These are phyloP conservation scores for Fistulifera pelliculosa DNA, from an alignment of 108 stramenopile species.

Conservation along the genomic window DNA sequence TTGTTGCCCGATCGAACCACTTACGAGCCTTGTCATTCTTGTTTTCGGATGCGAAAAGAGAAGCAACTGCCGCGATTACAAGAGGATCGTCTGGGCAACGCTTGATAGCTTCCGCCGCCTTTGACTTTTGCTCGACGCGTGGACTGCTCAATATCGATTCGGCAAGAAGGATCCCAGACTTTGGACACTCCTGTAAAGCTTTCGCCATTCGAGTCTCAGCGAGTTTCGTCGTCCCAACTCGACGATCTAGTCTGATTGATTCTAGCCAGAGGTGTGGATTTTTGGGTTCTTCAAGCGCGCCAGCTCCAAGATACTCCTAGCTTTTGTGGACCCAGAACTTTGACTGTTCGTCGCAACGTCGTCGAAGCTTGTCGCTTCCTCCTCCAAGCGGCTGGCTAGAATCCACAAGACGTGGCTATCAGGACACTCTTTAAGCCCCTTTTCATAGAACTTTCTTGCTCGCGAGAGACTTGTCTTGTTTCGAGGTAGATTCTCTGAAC, in stretches of 20 bases:
- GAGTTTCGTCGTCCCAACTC: slow-evolving; percentile 71
- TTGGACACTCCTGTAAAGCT: slow-evolving; percentile 93
- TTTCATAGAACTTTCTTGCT: slow-evolving; percentile 67
- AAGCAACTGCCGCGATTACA: slow-evolving; percentile 86
- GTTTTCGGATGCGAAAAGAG: slow-evolving; percentile 85
- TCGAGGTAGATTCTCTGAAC: slow-evolving; percentile 58
- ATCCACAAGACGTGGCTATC: slow-evolving; percentile 79
- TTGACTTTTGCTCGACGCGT: slow-evolving; percentile 82
- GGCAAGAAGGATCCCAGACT: slow-evolving; percentile 82
- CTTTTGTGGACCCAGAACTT: slow-evolving; percentile 73
- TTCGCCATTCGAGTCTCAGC: slow-evolving; percentile 88
- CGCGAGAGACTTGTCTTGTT: slow-evolving; percentile 47
- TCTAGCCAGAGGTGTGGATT: slow-evolving; percentile 84
- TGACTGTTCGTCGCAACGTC: slow-evolving; percentile 17
- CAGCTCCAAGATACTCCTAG: slow-evolving; percentile 89
- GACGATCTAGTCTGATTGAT: slow-evolving; percentile 86
- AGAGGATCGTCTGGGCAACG: slow-evolving; percentile 84
- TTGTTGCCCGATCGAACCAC: slow-evolving; percentile 91
- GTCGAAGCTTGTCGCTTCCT: slow-evolving; percentile 29
- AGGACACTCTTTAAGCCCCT: slow-evolving; percentile 78
- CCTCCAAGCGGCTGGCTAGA: slow-evolving; percentile 84
- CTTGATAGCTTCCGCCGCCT: slow-evolving; percentile 87
- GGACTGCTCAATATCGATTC: slow-evolving; percentile 83
- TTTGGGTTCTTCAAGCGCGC: slow-evolving; percentile 81
- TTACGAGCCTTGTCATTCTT: slow-evolving; percentile 91